Evolutionary conservation across 2,329 filamentous ascomycete genomes (phyloP).

Genomic region (Arthrobotrys sphaeroides): DNA sequence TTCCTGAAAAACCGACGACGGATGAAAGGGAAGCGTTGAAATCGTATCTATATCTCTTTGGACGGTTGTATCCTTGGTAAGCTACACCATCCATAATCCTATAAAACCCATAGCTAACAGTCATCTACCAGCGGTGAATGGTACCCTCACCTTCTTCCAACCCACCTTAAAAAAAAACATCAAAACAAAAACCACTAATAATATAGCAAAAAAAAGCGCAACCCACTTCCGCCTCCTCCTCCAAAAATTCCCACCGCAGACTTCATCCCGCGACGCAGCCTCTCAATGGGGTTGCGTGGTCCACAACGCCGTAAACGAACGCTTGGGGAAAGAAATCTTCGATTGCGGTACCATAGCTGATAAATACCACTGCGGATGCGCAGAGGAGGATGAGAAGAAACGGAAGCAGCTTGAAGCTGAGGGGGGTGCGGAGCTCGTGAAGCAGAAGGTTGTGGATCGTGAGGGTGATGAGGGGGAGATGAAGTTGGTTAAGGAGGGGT

Average conservation of each 20-base stretch:
- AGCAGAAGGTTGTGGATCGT: constrained; percentile 48
- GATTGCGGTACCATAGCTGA: constrained; percentile 75
- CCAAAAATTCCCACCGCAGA: constrained; percentile 72
- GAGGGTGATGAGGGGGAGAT: constrained; percentile 49
- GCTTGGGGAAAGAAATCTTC: constrained; percentile 70
- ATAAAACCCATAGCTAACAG: background rate
- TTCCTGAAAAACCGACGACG: constrained; percentile 71
- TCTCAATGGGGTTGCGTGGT: constrained; percentile 75
- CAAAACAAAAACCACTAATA: background rate
- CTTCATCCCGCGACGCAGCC: constrained; percentile 70
- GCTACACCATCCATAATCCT: background rate
- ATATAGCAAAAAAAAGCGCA: constrained; percentile 62
- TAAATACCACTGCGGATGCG: constrained; percentile 77
- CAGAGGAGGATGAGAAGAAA: constrained; percentile 69
- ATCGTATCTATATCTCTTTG: constrained; percentile 73
- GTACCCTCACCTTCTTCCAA: constrained; percentile 15
- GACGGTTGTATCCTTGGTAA: constrained; percentile 72
- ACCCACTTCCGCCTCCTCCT: constrained; percentile 73
- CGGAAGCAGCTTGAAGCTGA: constrained; percentile 60
- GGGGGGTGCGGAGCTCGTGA: constrained; percentile 57
- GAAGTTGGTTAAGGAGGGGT: constrained; percentile 56
- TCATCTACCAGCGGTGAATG: constrained; percentile 67
- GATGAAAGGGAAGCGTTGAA: constrained; percentile 72
- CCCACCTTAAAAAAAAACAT: too few species aligned
- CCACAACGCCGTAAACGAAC: constrained; percentile 74